Evolutionary conservation across 2,329 filamentous ascomycete species (phyloP), one percentile per base, ranked within the genome.

Genomic region (Dryadomyces sulphureus): DNA sequence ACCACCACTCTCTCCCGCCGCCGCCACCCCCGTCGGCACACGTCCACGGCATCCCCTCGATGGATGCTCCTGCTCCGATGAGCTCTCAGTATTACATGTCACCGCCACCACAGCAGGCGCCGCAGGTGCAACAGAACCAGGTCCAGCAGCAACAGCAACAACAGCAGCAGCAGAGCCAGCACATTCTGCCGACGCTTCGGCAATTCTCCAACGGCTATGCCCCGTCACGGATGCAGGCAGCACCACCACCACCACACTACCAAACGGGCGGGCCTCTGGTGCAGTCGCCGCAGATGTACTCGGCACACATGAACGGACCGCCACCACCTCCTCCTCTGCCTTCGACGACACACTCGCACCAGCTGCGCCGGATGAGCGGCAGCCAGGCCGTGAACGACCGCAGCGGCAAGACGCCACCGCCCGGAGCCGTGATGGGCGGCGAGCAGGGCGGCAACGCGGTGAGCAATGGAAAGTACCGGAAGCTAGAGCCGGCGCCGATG

Each of bases 401-500:
- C 16, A 16, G 6, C 8, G 38, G 43, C 9, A 17, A 22, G 17
- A 25, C 40, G 8, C 40, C 40, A 8, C 40, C 40, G 25, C 40
- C 36, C 3, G 7, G 8, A 19, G 5, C 36, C n/a, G 25, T 30
- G 25, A 7, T 30, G 25, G 25, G 25, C 7, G 20, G 24, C 3
- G 20, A 36, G 38, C 17, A 30, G 39, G 32, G 20, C 21, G 12
- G 39, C n/a, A 38, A 27, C 43, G 44, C 30, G 2, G 17, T 2
- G 27, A 45, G 39, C 36, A 51, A 48, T 42, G 45, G 43, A 21
- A 73, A 74, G 54, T 77, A 75, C 54, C 67, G 73, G 40, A 76
- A 75, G 57, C 68, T 78, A 35, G 73, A 76, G 50, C 74, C 74
- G 9, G 74, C 74, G 0, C 73, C 73, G 0, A 65, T 73, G 21